Evolutionary conservation across 306 rosid species (phyloP), one percentile per base, ranked within the genome.

Genomic region (Ochetophila trinervis): DNA sequence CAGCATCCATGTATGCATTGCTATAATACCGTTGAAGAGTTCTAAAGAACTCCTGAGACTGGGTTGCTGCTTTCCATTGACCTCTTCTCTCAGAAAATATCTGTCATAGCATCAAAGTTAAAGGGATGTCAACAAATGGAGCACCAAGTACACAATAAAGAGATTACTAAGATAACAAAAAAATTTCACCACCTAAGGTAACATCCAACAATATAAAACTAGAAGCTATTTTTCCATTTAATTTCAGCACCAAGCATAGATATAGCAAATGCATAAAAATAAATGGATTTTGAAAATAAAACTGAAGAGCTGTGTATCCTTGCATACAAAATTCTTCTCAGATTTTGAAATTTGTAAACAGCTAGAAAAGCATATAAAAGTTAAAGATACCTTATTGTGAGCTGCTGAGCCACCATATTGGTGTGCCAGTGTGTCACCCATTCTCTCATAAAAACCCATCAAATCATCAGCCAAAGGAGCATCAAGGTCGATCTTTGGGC

Each of bases 361-460:
- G 30, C 8, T 0, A 6, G 21, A 50, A 6, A 50, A 49, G 20
- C 0, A 8, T 2, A 54, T 1, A 12, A 54, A 24, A 52, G 63
- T n/a, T 17, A 27, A 47, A 37, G 37, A 48, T 76, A 93, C 99
- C 97, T 93, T 93, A 73, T 93, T 93, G 82, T 93, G 99, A 45
- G 99, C 99, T 14, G 96, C 97, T 70, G 99, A 93, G 53, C 99
- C 99, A 59, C 99, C 99, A 60, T 93, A 93, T 57, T 93, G 99
- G 62, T 87, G 85, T 53, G 99, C 94, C 63, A 93, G 74, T 58
- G 94, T 90, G 80, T 93, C 99, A 4, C 99, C 99, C 99, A 93
- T 93, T 73, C 85, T 86, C 78, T 93, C 99, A 57, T 93, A 93
- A 60, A 86, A 75, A 64, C 77, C 75, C 99, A 93, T 93, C 53